A percentile compares a stretch with the other conserved stretches of the same genome.
These are phyloP conservation scores for Tremellales sp. DNA, from an alignment of 1,284 basidiomycete species.

Conservation along the genomic window DNA sequence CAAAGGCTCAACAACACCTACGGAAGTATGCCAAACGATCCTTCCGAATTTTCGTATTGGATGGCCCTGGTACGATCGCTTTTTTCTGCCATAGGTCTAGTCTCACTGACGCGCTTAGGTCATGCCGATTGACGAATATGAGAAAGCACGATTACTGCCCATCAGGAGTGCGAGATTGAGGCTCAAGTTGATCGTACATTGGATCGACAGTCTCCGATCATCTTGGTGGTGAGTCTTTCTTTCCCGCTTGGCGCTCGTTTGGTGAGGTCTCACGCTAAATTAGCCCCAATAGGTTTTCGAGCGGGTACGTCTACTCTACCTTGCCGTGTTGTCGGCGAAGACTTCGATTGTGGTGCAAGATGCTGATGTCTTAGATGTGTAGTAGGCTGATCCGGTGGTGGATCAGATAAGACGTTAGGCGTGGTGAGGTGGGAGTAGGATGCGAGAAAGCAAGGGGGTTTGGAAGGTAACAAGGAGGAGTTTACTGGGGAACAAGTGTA, in stretches of 20 bases:
- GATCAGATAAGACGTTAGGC: too few species aligned
- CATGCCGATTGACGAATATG: conserved; percentile 90
- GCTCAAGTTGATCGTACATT: conserved; percentile 78
- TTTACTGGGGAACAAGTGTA: too few species aligned
- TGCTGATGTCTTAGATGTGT: background rate
- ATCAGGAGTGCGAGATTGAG: conserved; percentile 74
- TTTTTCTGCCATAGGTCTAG: background rate
- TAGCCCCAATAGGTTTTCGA: background rate
- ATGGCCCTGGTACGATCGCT: conserved; percentile 64
- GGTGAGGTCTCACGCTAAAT: background rate
- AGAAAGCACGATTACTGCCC: conserved; percentile 90
- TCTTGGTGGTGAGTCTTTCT: conserved; percentile 57
- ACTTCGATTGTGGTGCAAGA: too few species aligned
- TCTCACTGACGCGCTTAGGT: conserved; percentile 51
- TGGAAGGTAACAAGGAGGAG: too few species aligned
- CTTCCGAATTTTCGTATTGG: conserved; percentile 77
- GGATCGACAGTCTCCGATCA: conserved; percentile 77
- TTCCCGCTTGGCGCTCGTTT: background rate
- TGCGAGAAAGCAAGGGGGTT: too few species aligned
- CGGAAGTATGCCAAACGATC: conserved; percentile 61
- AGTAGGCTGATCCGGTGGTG: too few species aligned
- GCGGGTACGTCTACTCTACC: background rate
- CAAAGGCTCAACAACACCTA: conserved; percentile 74
- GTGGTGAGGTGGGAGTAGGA: too few species aligned
- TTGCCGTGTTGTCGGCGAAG: too few species aligned